Evolutionary conservation across 176 grass and related monocot species (phyloP).

Genomic region (Lolium perenne): DNA sequence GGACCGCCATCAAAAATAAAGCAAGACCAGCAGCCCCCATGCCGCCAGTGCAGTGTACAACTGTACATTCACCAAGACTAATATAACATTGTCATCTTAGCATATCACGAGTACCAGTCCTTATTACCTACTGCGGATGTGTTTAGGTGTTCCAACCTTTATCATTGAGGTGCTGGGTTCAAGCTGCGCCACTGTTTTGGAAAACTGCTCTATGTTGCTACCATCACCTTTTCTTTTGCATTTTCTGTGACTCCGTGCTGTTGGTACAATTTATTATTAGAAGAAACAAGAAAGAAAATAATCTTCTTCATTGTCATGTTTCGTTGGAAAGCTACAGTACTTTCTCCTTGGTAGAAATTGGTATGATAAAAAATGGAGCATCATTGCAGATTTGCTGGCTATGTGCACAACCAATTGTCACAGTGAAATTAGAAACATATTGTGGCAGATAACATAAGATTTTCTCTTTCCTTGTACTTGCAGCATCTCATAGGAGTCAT

Average conservation of each 20-base stretch:
- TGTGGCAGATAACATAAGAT: constrained; percentile 6
- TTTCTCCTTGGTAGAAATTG: constrained; percentile 27
- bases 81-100: constrained; percentile 14
- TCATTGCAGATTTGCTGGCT: constrained; percentile 4
- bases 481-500: not conserved
- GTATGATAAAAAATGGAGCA: constrained; percentile 30
- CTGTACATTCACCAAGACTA: not conserved
- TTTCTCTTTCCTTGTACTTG: not conserved
- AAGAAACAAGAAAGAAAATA: not conserved
- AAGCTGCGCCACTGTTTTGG: not conserved
- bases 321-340: constrained; percentile 8
- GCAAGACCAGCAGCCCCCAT: too few species aligned
- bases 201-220: constrained; percentile 14
- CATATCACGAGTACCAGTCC: constrained; percentile 2
- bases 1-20: too few species aligned
- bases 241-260: not conserved
- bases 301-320: constrained; percentile 22
- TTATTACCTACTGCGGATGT: constrained; percentile 2
- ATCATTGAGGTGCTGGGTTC: not conserved
- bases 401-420: not conserved
- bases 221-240: not conserved
- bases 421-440: not conserved
- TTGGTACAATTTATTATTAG: constrained; percentile 26
- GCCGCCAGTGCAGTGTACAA: too few species aligned
- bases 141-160: constrained; percentile 5